Evolutionary conservation across 2,329 filamentous ascomycete species (phyloP).

Genomic region (Colletotrichum euphorbiae): DNA sequence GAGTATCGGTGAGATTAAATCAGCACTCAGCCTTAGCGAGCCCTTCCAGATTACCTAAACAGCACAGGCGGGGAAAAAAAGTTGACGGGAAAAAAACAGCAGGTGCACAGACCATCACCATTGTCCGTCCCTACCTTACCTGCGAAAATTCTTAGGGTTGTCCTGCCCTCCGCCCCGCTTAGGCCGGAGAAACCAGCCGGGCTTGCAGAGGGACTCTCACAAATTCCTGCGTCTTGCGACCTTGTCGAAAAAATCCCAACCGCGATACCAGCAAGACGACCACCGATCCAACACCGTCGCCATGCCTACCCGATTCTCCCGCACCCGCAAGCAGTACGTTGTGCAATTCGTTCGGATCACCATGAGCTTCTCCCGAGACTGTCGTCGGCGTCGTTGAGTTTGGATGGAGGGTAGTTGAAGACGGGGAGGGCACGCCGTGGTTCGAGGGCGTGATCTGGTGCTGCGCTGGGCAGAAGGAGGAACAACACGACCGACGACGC

Average conservation of each 20-base stretch:
- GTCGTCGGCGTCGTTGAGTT: conserved; percentile 37
- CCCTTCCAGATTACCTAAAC: conserved; percentile 13
- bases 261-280: conserved; percentile 53
- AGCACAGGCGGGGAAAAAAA: background rate
- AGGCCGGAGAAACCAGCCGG: conserved; percentile 46
- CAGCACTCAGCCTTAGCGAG: background rate
- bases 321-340: conserved; percentile 83
- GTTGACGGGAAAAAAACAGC: no score
- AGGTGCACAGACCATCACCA: conserved; percentile 1
- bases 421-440: background rate
- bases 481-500: background rate
- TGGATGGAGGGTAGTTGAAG: background rate
- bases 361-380: conserved; percentile 38
- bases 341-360: conserved; percentile 31
- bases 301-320: conserved; percentile 75
- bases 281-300: conserved; percentile 36
- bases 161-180: conserved; percentile 53
- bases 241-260: conserved; percentile 49
- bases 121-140: background rate
- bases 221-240: conserved; percentile 45
- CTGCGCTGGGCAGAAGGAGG: background rate
- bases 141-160: conserved; percentile 51
- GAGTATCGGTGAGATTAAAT: background rate
- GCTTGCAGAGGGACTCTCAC: conserved; percentile 54
- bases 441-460: background rate